A percentile compares a stretch with the other conserved stretches of the same genome.
phyloP scores from a whole-genome alignment of 306 rosid genomes.

The Rubus idaeus region DNA sequence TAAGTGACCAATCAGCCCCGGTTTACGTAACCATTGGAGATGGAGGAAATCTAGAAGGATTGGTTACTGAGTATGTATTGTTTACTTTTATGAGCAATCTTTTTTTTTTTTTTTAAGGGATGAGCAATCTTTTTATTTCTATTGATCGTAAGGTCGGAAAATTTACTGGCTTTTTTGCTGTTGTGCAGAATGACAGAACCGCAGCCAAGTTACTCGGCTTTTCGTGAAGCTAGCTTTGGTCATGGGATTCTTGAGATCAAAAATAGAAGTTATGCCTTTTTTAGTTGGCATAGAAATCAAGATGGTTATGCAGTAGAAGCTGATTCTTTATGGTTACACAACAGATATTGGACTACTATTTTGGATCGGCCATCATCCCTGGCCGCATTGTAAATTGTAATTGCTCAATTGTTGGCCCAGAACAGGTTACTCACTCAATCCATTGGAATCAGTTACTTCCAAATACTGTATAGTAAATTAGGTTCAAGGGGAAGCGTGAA shows the following conservation, averaged over 20 bases:
- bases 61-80: conserved; percentile 48
- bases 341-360: conserved; percentile 43
- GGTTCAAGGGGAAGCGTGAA: too few species aligned
- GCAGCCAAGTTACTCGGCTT: conserved; percentile 79
- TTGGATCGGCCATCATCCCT: conserved; percentile 4
- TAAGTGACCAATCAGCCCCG: conserved; percentile 48
- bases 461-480: not conserved
- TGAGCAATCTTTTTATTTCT: not conserved
- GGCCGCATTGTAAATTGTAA: conserved; percentile 5
- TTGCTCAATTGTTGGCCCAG: not conserved
- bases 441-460: not conserved
- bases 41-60: conserved; percentile 84
- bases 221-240: conserved; percentile 71
- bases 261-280: conserved; percentile 58
- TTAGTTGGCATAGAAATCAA: conserved; percentile 68
- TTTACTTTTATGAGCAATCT: not conserved
- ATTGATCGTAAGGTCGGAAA: not conserved
- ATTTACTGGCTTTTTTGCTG: not conserved
- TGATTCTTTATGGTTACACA: conserved; percentile 57
- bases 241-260: conserved; percentile 67
- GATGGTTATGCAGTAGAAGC: conserved; percentile 65
- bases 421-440: not conserved
- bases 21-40: conserved; percentile 80
- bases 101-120: too few species aligned
- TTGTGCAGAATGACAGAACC: conserved; percentile 67